Percentiles rank a stretch among this genome's conserved stretches.
Evolutionary conservation across 2,329 filamentous ascomycete genomes (phyloP).

Genomic region (Coniochaeta prunicola): DNA sequence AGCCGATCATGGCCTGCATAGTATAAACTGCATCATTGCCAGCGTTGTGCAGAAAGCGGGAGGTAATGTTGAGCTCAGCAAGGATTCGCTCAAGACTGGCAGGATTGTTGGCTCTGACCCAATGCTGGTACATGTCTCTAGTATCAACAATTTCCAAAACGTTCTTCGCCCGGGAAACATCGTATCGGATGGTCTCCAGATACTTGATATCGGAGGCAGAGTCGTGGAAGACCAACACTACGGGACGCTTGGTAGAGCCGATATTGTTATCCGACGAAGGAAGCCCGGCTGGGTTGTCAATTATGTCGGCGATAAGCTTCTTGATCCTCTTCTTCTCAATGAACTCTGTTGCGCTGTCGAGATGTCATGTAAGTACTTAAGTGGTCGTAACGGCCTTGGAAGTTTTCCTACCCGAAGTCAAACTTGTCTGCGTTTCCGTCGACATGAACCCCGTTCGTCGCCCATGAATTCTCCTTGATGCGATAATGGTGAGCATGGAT

Average conservation of each 20-base stretch:
- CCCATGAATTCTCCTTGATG: slow-evolving; percentile 59
- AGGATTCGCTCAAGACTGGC: slow-evolving; percentile 57
- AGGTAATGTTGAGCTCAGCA: slow-evolving; percentile 52
- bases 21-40: slow-evolving; percentile 83
- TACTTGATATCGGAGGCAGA: slow-evolving; percentile 60
- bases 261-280: slow-evolving; percentile 2
- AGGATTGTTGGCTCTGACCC: slow-evolving; percentile 43
- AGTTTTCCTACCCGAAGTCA: slow-evolving; percentile 56
- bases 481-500: slow-evolving; percentile 71
- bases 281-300: slow-evolving; percentile 6
- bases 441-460: slow-evolving; percentile 63
- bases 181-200: slow-evolving; percentile 57
- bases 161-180: slow-evolving; percentile 43
- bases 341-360: slow-evolving; percentile 10
- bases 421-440: slow-evolving; percentile 67
- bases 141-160: slow-evolving; percentile 68
- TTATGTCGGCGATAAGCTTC: slow-evolving; percentile 7
- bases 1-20: slow-evolving; percentile 62
- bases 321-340: slow-evolving; percentile 3
- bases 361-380: background rate
- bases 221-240: slow-evolving; percentile 78
- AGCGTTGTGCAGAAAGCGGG: slow-evolving; percentile 71
- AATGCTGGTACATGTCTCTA: slow-evolving; percentile 58
- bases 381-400: slow-evolving; percentile 3
- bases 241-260: slow-evolving; percentile 24